Evolutionary conservation across 768 basidiomycete genomes (phyloP), one percentile per base, ranked within the genome.

Genomic region (Mycena chlorophos): DNA sequence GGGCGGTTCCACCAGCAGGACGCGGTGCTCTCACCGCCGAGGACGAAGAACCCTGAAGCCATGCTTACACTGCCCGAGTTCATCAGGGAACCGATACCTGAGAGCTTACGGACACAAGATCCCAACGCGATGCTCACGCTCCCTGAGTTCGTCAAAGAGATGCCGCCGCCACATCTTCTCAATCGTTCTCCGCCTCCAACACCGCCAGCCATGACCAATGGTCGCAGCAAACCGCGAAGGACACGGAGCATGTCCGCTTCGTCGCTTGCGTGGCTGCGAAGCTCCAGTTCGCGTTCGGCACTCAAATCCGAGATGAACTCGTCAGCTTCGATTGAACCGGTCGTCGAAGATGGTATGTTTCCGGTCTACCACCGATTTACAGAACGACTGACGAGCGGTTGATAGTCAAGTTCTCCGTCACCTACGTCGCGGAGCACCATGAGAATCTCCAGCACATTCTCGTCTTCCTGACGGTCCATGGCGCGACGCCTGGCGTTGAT

Each of bases 1-100:
- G 86, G 94, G 20, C 80, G 94, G 52, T 72, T 95, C 31, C 85
- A 86, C 51, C 78, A 80, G 14, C 94, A 97, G 69, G 94, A 96
- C 62, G 89, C 91, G 5, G 69, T 81, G 2, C 78, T 84, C 39
- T 75, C 75, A 30, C 63, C 69, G 16, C 62, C 52, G 50, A 58
- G 69, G 62, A 69, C 63, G 43, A 82, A 73, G 60, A 79, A 83
- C 59, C 83, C 81, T 19, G 69, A 80, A 43, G 78, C 80, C 2
- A 68, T 83, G 52, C 73, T 86, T 27, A 79, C 78, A 4, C 71
- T 86, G 14, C 83, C 83, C 2, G 84, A 86, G 69, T 87, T 86
- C 63, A 85, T 87, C 54, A 76, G 78, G 16, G 84, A 87, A 66
- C 57, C 78, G 3, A 62, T 82, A 17, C 79, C 73, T 16, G 68